phyloP scores from a whole-genome alignment of 1,139 yeast species.

The Petasospora fabianii region DNA sequence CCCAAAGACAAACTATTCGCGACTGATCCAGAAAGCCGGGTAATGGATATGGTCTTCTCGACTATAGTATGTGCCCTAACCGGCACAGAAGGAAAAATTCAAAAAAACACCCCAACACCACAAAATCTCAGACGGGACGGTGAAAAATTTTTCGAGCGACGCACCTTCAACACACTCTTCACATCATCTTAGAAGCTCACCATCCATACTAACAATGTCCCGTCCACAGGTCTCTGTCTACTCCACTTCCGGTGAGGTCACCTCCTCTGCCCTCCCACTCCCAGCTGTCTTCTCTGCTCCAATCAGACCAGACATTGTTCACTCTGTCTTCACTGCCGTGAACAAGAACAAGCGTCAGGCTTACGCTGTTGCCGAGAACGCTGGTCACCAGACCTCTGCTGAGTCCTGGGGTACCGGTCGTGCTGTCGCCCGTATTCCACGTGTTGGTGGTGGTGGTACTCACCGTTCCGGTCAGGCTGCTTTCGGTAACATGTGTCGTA shows the following conservation, averaged over 20 bases:
- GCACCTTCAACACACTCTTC: not conserved
- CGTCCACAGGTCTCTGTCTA: constrained; percentile 98
- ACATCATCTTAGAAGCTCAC: not conserved
- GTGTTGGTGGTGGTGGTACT: constrained; percentile 99
- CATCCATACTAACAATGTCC: constrained; percentile 25
- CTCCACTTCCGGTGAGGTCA: constrained; percentile 83
- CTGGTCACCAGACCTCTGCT: constrained; percentile 99
- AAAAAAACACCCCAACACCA: too few relatives aligned
- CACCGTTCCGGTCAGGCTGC: constrained; percentile 99
- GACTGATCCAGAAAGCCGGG: too few relatives aligned
- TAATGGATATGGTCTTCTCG: too few relatives aligned
- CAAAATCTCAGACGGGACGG: too few relatives aligned
- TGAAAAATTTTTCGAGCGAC: constrained; percentile 7
- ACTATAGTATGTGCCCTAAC: constrained; percentile 1
- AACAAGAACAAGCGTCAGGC: constrained; percentile 99
- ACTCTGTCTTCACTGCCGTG: constrained; percentile 96
- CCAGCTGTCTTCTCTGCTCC: constrained; percentile 99
- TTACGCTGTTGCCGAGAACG: constrained; percentile 98
- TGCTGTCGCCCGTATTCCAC: constrained; percentile 99
- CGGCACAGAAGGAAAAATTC: too few relatives aligned
- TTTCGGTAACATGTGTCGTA: constrained; percentile 99
- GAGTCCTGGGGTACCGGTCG: constrained; percentile 99
- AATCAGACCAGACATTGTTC: constrained; percentile 99
- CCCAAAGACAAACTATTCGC: too few relatives aligned
- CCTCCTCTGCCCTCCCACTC: constrained; percentile 81